These are phyloP conservation scores for Diaporthe longicolla DNA, from an alignment of 2,329 filamentous ascomycete genomes.

Conservation along the genomic window DNA sequence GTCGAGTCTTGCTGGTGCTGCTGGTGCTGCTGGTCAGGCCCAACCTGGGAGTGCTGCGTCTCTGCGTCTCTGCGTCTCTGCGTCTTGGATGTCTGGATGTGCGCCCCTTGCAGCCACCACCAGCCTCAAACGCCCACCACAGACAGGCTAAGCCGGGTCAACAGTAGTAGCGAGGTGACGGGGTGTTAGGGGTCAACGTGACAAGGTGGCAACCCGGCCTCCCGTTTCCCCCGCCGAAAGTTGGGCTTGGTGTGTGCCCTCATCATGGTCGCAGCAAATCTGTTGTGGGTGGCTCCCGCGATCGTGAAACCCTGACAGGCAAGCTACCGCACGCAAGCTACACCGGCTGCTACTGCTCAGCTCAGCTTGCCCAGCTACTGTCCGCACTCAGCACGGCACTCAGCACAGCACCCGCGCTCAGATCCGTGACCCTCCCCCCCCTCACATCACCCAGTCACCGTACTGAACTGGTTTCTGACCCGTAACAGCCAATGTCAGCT, in stretches of 20 bases:
- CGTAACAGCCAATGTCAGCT: constrained; percentile 4
- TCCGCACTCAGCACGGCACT: no score
- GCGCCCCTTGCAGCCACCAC: constrained; percentile 32
- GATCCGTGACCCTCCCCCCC: constrained; percentile 4
- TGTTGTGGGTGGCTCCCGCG: constrained; percentile 27
- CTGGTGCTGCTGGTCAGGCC: no score
- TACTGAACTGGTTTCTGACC: constrained; percentile 7
- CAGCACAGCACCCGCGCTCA: constrained; percentile 3
- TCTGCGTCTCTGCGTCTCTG: no score
- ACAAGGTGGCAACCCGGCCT: constrained; percentile 31
- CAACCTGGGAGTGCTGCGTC: no score
- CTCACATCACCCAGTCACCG: constrained; percentile 19
- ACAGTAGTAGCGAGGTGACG: neutral
- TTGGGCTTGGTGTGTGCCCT: neutral
- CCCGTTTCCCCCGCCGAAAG: constrained; percentile 18
- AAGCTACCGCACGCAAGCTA: neutral
- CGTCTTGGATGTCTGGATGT: neutral
- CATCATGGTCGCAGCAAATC: constrained; percentile 9
- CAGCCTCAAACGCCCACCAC: constrained; percentile 26
- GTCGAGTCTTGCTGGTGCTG: neutral
- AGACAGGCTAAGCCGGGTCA: constrained; percentile 8
- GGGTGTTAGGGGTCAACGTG: neutral
- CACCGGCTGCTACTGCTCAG: neutral
- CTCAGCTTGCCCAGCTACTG: neutral
- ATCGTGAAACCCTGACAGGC: constrained; percentile 32